These are phyloP conservation scores for Glycine latifolia DNA, from an alignment of 306 rosid species.

Conservation along the genomic window DNA sequence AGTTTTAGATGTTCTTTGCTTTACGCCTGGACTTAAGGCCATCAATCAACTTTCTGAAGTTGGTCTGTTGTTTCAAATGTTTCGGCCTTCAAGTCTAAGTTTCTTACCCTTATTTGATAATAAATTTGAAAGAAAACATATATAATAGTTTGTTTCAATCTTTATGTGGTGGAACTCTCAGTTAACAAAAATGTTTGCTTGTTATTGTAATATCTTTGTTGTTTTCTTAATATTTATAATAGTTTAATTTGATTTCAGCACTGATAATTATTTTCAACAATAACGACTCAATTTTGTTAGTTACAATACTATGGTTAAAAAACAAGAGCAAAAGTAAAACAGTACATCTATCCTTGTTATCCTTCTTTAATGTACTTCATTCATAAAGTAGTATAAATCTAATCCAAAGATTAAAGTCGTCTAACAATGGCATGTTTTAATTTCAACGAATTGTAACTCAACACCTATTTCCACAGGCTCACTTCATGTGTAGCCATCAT, in stretches of 20 bases:
- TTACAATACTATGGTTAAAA: background rate
- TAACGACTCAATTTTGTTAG: background rate
- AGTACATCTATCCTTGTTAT: background rate
- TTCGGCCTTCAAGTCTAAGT: background rate
- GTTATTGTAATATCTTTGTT: background rate
- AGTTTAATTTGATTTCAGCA: background rate
- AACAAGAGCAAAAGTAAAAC: background rate
- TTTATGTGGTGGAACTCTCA: background rate
- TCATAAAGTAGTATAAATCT: background rate
- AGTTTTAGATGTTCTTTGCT: slow-evolving; percentile 2
- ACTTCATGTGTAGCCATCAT: background rate
- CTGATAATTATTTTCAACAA: background rate
- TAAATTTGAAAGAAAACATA: background rate
- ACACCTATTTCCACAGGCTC: background rate
- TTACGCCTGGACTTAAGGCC: slow-evolving; percentile 30
- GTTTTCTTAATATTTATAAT: background rate
- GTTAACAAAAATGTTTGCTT: background rate
- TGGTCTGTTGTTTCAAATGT: slow-evolving; percentile 3
- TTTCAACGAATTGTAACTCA: background rate
- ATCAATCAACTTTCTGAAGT: slow-evolving; percentile 23
- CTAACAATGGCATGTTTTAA: background rate
- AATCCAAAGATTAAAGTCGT: background rate
- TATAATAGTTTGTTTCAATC: too few species aligned
- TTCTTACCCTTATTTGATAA: background rate
- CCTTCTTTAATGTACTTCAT: background rate